phyloP scores from a whole-genome alignment of 352 stramenopile species.

The Phytophthora agathidicida region DNA sequence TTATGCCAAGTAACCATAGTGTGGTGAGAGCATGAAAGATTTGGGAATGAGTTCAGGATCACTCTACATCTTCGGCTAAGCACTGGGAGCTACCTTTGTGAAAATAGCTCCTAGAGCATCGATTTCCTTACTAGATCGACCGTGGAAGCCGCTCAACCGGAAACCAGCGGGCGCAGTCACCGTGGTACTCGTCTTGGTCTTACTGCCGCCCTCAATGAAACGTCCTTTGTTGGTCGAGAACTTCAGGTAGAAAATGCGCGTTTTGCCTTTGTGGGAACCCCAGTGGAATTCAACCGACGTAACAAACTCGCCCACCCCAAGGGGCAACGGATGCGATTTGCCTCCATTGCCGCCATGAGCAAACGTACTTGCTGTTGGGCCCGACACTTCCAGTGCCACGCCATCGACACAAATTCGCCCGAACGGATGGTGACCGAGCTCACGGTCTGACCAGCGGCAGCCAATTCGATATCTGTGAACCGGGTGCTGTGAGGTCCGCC shows the following conservation, averaged over 20 bases:
- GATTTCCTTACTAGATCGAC: conserved; percentile 33
- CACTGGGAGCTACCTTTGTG: background rate
- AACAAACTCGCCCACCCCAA: conserved; percentile 18
- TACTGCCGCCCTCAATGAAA: conserved; percentile 21
- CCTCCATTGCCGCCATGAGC: no score
- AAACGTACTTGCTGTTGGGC: background rate
- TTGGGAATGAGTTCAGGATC: no score
- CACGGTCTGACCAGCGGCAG: background rate
- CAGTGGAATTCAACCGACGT: conserved; percentile 42
- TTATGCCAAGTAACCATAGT: no score
- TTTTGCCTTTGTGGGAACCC: conserved; percentile 30
- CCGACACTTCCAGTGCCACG: background rate
- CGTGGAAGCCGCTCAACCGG: conserved; percentile 53
- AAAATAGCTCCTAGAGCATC: conserved; percentile 34
- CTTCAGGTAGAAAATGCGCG: conserved; percentile 42
- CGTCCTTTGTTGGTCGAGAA: conserved; percentile 34
- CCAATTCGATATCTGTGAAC: background rate
- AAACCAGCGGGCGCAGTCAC: conserved; percentile 38
- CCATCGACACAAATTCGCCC: background rate
- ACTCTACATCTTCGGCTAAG: no score
- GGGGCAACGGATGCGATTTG: background rate
- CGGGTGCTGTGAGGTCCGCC: conserved; percentile 35
- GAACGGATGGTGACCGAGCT: background rate
- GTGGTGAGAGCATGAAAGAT: no score
- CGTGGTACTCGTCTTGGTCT: conserved; percentile 31